Conservation (phyloP, 2,329 filamentous ascomycete genomes). For the Cercospora beticola region DNA sequence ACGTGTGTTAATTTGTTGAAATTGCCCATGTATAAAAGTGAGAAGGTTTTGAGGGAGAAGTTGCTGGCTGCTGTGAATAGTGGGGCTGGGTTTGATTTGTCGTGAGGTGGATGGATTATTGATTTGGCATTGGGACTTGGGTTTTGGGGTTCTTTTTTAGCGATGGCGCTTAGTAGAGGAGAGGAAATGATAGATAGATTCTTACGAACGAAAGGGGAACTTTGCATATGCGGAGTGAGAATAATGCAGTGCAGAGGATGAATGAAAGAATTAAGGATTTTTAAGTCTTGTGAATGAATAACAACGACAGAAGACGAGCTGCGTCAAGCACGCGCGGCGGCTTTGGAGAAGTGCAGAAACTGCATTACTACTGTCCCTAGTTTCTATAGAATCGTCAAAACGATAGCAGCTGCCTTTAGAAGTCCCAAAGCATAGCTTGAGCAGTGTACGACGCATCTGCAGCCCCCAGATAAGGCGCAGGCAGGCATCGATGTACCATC, state of each 20-base stretch:
- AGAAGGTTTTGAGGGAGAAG: conserved; percentile 69
- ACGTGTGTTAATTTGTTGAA: conserved; percentile 96
- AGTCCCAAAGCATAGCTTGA: too few species aligned
- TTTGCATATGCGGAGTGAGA: neutral
- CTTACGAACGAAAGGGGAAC: neutral
- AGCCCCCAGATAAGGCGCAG: too few species aligned
- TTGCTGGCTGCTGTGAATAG: conserved; percentile 85
- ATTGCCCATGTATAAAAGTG: conserved; percentile 74
- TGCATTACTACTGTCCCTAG: too few species aligned
- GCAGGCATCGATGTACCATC: too few species aligned
- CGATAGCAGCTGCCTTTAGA: too few species aligned
- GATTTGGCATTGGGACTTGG: neutral
- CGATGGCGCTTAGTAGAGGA: conserved; percentile 8
- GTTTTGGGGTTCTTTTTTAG: conserved; percentile 3
- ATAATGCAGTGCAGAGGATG: neutral
- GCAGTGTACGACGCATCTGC: too few species aligned
- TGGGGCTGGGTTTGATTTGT: conserved; percentile 86
- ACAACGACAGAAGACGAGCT: too few species aligned
- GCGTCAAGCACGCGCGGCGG: too few species aligned
- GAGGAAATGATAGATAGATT: neutral
- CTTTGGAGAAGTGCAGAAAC: too few species aligned
- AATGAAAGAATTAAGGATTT: neutral
- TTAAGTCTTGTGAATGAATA: neutral
- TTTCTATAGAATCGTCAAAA: too few species aligned
- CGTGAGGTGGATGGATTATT: conserved; percentile 51